Conservation (phyloP, 306 rosid genomes). For the Sicyos edulis region DNA sequence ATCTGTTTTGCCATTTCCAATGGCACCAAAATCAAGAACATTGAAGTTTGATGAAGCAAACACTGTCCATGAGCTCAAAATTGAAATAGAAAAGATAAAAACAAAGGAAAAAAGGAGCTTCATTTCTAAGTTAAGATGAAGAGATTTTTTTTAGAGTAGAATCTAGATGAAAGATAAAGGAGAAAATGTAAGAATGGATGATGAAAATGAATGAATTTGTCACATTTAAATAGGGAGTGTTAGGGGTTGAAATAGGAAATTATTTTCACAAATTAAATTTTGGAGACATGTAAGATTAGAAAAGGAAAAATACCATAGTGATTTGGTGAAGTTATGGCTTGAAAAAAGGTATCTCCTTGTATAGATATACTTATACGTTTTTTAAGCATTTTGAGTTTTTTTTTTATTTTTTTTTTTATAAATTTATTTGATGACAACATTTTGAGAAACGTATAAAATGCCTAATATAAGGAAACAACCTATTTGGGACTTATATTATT, state of each 20-base stretch:
- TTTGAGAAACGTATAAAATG: too few species aligned
- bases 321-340: neutral
- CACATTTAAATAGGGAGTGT: neutral
- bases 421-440: too few species aligned
- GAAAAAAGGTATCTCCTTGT: neutral
- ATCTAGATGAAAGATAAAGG: neutral
- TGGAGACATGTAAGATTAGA: neutral
- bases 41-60: neutral
- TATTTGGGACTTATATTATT: too few species aligned
- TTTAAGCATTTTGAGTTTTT: too few species aligned
- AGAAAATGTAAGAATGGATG: neutral
- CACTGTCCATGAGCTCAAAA: neutral
- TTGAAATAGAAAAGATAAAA: neutral
- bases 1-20: slow-evolving; percentile 36
- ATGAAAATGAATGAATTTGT: neutral
- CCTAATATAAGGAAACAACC: too few species aligned
- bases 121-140: neutral
- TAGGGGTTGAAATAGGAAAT: neutral
- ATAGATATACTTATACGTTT: neutral
- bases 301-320: neutral
- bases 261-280: neutral
- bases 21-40: slow-evolving; percentile 38
- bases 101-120: neutral
- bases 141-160: too few species aligned
- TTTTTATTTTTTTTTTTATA: too few species aligned